phyloP scores from a whole-genome alignment of 179 eudicot genomes.

The Corrigiola litoralis region DNA sequence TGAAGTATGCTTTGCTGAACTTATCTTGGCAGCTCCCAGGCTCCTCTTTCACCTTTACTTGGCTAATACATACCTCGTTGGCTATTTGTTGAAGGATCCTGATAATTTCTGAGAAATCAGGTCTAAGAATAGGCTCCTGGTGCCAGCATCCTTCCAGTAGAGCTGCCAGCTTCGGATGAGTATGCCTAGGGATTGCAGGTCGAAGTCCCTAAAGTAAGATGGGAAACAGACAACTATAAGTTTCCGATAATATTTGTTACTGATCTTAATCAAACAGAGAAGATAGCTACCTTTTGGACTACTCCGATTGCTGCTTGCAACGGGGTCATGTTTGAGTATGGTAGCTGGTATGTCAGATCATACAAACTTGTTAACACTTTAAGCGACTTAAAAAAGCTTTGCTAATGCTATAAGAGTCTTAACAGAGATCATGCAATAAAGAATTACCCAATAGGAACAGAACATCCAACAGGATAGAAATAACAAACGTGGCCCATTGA shows the following conservation, averaged over 20 bases:
- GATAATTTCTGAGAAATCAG: slow-evolving; percentile 54
- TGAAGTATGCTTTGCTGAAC: no score
- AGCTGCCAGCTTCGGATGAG: slow-evolving; percentile 53
- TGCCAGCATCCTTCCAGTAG: slow-evolving; percentile 72
- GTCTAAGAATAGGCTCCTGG: slow-evolving; percentile 61
- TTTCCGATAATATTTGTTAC: not conserved
- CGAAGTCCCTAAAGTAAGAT: slow-evolving; percentile 47
- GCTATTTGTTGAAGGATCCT: slow-evolving; percentile 37
- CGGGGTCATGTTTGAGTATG: slow-evolving; percentile 57
- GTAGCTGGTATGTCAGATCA: slow-evolving; percentile 44
- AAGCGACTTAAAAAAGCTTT: not conserved
- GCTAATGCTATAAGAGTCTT: not conserved
- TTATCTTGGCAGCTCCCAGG: no score
- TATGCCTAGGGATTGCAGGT: slow-evolving; percentile 57
- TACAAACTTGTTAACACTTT: not conserved
- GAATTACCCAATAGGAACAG: not conserved
- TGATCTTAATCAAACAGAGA: not conserved
- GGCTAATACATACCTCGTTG: slow-evolving; percentile 31
- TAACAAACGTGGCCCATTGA: not conserved
- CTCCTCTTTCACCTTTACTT: no score
- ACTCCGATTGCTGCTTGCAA: slow-evolving; percentile 88
- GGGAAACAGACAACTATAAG: not conserved
- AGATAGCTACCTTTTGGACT: slow-evolving; percentile 53
- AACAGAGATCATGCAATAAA: not conserved
- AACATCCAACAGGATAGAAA: not conserved